Base-by-base conservation (phyloP, 108 stramenopile genomes). In the Fragilaria radians region DNA sequence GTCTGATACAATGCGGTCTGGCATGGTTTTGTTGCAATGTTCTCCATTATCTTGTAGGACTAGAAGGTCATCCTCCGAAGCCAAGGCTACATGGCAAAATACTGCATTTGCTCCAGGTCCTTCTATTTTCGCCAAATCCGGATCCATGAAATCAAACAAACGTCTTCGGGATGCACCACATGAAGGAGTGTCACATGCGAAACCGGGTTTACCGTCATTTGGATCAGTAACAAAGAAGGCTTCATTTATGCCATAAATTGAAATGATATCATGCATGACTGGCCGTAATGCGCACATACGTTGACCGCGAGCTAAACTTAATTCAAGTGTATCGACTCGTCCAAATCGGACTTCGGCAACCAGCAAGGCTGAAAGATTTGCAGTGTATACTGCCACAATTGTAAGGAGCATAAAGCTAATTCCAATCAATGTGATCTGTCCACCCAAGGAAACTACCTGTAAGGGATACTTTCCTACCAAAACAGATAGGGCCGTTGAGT, bases 1-100 rank as follows among this genome's bases (percentile, higher is more conserved):
- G 9, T 36, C 32, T 57, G 23, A n/a, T 4, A 67, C 48, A 3
- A 50, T 2, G 3, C 7, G 7, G 17, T 61, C 67, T 1, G 62
- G 61, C 27, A 34, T 47, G 22, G 53, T 62, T 29, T 68, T 68
- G 53, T 68, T 68, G 48, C 67, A 68, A 28, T 68, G 61, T 22
- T 17, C 11, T 0, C 22, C 61, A 5, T 29, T 18, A 9, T 28
- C 18, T 26, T 62, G 61, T 25, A 53, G 26, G 0, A 68, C 67
- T 42, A 62, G 53, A 27, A 68, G 34, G 36, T 68, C 67, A 30
- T 68, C 61, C 19, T 48, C 17, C 0, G 67, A 53, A 22, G 61
- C 67, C 27, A 68, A 47, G 11, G 61, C 67, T 0, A 54, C 61
- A 32, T 68, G 61, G 26, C 67, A 68, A 56, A 56, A 55, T 3